phyloP scores from a whole-genome alignment of 225 moss, liverwort and hornwort genomes.

The Polytrichum commune region DNA sequence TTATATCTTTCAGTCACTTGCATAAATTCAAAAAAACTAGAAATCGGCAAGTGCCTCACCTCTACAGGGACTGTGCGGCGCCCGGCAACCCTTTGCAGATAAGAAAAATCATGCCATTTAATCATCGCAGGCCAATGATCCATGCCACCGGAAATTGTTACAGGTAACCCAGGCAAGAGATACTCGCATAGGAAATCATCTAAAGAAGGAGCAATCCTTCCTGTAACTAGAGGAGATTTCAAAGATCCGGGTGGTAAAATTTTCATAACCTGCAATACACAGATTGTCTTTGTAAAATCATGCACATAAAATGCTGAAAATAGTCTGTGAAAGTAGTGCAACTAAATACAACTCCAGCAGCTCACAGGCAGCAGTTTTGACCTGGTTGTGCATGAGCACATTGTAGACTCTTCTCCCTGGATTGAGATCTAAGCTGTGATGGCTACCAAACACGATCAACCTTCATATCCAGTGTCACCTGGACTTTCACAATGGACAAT shows the following conservation, averaged over 20 bases:
- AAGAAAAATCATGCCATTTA: constrained; percentile 78
- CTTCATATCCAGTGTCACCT: too few relatives aligned
- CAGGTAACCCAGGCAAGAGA: constrained; percentile 60
- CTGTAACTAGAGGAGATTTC: constrained; percentile 36
- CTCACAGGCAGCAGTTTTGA: too few relatives aligned
- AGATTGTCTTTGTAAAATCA: constrained; percentile 19
- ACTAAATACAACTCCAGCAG: too few relatives aligned
- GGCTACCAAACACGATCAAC: too few relatives aligned
- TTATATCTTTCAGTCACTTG: too few relatives aligned
- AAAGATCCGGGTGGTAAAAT: constrained; percentile 57
- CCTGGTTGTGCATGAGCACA: too few relatives aligned
- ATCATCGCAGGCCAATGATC: constrained; percentile 81
- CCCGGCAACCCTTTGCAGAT: constrained; percentile 66
- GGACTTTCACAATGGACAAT: too few relatives aligned
- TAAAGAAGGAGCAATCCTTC: constrained; percentile 66
- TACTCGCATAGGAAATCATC: constrained; percentile 71
- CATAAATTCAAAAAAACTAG: neutral
- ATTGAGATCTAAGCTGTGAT: too few relatives aligned
- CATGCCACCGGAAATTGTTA: constrained; percentile 63
- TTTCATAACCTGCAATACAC: constrained; percentile 52
- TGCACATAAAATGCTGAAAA: neutral
- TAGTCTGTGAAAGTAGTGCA: too few relatives aligned
- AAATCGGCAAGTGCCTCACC: constrained; percentile 33
- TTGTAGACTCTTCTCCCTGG: too few relatives aligned
- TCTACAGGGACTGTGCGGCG: constrained; percentile 87